Percentiles rank a stretch among this genome's conserved stretches.
phyloP scores from a whole-genome alignment of 202 grass and related monocot species.

The Bolboschoenoplectus hybrid region DNA sequence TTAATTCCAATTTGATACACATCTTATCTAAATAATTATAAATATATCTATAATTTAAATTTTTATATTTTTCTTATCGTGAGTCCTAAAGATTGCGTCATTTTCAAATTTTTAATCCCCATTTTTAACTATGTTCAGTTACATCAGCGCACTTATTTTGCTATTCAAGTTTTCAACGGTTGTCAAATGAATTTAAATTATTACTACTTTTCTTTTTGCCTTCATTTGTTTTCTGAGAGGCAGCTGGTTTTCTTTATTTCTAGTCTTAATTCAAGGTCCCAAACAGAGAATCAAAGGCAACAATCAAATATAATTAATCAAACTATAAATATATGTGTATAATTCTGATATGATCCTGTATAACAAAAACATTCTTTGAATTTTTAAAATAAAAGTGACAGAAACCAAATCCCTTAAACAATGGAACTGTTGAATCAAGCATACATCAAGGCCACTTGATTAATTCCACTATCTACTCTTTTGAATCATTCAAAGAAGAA shows the following conservation, averaged over 20 bases:
- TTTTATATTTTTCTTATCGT: no score
- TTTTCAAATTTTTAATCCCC: no score
- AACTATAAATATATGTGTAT: background rate
- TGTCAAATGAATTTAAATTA: no score
- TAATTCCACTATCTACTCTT: conserved; percentile 23
- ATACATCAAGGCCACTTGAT: background rate
- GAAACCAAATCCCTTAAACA: conserved; percentile 1
- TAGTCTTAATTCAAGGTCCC: background rate
- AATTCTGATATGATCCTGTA: background rate
- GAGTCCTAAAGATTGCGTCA: no score
- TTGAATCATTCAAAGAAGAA: conserved; percentile 14
- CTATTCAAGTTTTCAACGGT: no score
- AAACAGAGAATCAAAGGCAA: background rate
- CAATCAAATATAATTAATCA: background rate
- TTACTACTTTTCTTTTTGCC: no score
- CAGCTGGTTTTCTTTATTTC: background rate
- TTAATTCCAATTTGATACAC: no score
- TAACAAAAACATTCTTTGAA: background rate
- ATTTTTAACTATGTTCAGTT: no score
- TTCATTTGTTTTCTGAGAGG: background rate
- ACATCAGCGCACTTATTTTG: no score
- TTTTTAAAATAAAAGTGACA: background rate
- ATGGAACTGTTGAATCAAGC: conserved; percentile 23
- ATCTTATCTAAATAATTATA: no score
- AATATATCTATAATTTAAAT: no score